Evolutionary conservation across 2,329 filamentous ascomycete genomes (phyloP), one percentile per base, ranked within the genome.

Genomic region (Fusarium decemcellulare): DNA sequence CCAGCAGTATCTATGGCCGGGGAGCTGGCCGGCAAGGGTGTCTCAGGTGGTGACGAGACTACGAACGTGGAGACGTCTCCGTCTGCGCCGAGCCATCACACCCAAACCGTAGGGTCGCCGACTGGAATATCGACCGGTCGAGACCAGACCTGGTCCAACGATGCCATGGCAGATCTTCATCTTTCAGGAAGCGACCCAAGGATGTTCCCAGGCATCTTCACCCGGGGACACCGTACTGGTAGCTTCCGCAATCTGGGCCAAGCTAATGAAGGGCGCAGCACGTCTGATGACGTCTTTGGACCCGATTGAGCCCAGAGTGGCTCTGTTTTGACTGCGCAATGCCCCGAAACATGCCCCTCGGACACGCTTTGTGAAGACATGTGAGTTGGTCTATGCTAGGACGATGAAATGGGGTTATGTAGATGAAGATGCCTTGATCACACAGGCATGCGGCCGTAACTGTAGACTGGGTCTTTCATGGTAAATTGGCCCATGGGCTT

Each of bases 201-300:
- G 67, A 89, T 93, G 67, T 92, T 93, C 69, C 92, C 92, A 0
- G 92, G 92, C 0, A 86, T 94, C 34, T 86, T 94, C 46, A 84
- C 85, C 15, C 80, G 86, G 58, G 84, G 84, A 32, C 78, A 74
- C 46, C 80, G 84, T 54, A 83, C 78, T 53, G 82, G 80, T 44
- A 86, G 85, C 57, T 71, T 75, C 32, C 74, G 78, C 32, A 79
- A 76, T 60, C 42, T 80, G 16, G 57, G 65, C 11, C 73, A 76
- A 55, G 64, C 64, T 7, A 66, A 64, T 34, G 74, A 77, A 18
- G 74, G 70, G 60, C 66, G 66, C 46, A 51, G 55, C 46, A 47
- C 51, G 11, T 59, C 60, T 43, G 67, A 73, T 16, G 70, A 74
- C 42, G 53, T 59, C 37, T 60, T 67, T 48, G 70, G 64, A 16